Percentiles rank a stretch among this genome's conserved stretches.
Conservation (phyloP, 306 rosid species). For the Cajanus cajan region DNA sequence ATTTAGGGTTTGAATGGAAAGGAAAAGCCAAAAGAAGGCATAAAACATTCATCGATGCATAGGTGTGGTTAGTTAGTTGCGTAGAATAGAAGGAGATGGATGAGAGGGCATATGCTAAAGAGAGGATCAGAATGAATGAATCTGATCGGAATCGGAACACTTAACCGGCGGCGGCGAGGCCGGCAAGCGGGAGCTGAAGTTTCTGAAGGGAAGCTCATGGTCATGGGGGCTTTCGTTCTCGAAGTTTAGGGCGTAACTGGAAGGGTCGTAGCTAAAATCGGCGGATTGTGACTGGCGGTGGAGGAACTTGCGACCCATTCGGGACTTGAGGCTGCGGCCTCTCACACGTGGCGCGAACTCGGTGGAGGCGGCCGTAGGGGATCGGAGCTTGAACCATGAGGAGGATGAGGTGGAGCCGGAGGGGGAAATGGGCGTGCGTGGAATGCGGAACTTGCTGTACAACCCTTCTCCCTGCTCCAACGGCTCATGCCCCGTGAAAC, state of each 20-base stretch:
- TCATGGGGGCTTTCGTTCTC: slow-evolving; percentile 24
- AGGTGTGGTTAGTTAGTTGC: no score
- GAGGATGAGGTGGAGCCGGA: not conserved
- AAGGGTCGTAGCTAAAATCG: slow-evolving; percentile 46
- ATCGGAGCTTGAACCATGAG: slow-evolving; percentile 10
- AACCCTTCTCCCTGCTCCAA: not conserved
- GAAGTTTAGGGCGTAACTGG: slow-evolving; percentile 48
- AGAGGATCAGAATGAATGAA: not conserved
- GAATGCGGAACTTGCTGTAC: slow-evolving; percentile 7
- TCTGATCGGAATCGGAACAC: not conserved
- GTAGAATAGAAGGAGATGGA: no score
- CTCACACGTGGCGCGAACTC: not conserved
- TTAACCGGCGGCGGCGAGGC: not conserved
- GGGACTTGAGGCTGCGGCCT: not conserved
- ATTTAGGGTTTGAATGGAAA: no score
- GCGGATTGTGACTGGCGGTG: slow-evolving; percentile 31
- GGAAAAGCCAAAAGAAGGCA: no score
- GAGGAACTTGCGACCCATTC: not conserved
- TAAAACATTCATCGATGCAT: no score
- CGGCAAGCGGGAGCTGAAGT: slow-evolving; percentile 33
- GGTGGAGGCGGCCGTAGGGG: not conserved
- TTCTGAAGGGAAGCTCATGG: not conserved
- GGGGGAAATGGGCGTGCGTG: slow-evolving; percentile 9
- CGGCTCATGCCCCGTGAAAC: slow-evolving; percentile 8
- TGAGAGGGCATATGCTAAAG: no score